A percentile compares a stretch with the other conserved stretches of the same genome.
Conservation (phyloP, 768 basidiomycete species). For the Chalciporus piperatus region DNA sequence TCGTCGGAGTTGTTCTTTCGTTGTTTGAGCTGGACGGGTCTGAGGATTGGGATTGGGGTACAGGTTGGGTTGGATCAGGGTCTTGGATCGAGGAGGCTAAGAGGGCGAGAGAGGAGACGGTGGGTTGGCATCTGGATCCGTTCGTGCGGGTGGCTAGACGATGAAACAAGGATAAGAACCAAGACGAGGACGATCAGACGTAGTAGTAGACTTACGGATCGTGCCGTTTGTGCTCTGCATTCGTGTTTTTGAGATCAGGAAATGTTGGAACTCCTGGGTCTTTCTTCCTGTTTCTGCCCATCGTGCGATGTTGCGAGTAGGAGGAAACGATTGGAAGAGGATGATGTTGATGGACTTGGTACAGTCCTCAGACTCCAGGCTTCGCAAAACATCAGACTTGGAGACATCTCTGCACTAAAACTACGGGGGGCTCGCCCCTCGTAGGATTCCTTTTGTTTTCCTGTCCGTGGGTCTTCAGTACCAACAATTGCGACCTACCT, state of each 20-base stretch:
- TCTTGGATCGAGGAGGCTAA: slow-evolving; percentile 38
- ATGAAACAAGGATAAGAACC: too few species aligned
- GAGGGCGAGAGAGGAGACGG: slow-evolving; percentile 57
- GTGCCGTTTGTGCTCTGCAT: slow-evolving; percentile 49
- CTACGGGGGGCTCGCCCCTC: too few species aligned
- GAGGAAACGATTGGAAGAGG: too few species aligned
- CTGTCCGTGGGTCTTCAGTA: too few species aligned
- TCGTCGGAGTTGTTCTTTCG: slow-evolving; percentile 66
- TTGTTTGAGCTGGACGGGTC: slow-evolving; percentile 43
- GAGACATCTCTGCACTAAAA: too few species aligned
- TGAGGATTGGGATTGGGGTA: neutral
- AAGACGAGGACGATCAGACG: neutral
- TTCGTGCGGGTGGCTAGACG: slow-evolving; percentile 24
- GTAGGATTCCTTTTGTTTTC: too few species aligned
- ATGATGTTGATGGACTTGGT: too few species aligned
- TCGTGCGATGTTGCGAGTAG: slow-evolving; percentile 5
- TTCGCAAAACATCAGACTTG: too few species aligned
- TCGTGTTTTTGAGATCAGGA: slow-evolving; percentile 63
- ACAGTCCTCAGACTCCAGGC: too few species aligned
- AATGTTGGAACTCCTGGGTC: slow-evolving; percentile 88
- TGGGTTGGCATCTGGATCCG: slow-evolving; percentile 56
- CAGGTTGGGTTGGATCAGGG: too few species aligned
- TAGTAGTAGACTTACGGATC: slow-evolving; percentile 37
- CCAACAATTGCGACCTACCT: too few species aligned
- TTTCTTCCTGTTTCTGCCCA: slow-evolving; percentile 54